These are phyloP conservation scores for Sextonia rubra DNA, from an alignment of 164 flowering plant genomes.

Conservation along the genomic window DNA sequence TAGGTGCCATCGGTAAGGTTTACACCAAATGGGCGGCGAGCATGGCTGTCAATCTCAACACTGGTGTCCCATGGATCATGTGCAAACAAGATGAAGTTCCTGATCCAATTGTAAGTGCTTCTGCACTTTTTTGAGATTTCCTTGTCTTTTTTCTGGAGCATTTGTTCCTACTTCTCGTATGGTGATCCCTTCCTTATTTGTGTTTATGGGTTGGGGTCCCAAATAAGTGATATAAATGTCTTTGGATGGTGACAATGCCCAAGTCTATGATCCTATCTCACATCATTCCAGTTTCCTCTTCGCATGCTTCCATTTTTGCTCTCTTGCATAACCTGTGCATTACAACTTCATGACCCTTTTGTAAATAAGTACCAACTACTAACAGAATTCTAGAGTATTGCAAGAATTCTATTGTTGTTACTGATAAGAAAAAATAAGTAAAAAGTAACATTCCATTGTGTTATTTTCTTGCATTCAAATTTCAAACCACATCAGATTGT, in stretches of 20 bases:
- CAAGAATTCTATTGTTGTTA: background rate
- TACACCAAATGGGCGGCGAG: conserved; percentile 43
- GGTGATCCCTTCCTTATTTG: background rate
- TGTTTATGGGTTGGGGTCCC: conserved; percentile 23
- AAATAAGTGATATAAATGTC: conserved; percentile 6
- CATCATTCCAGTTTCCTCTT: background rate
- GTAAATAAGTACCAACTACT: background rate
- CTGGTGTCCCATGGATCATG: conserved; percentile 53
- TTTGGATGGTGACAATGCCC: background rate
- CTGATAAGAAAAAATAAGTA: background rate
- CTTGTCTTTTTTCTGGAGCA: background rate
- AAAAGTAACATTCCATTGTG: background rate
- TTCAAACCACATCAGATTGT: background rate
- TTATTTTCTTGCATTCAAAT: background rate
- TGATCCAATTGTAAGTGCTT: conserved; percentile 12
- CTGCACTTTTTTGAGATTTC: background rate
- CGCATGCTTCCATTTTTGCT: background rate
- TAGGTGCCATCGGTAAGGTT: conserved; percentile 27
- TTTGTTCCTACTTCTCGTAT: background rate
- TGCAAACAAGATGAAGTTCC: conserved; percentile 50
- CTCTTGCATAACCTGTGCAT: background rate
- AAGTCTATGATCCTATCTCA: background rate
- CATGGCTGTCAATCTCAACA: conserved; percentile 27
- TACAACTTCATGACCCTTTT: background rate
- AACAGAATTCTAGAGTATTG: too few species aligned